phyloP scores from a whole-genome alignment of 202 grass and related monocot genomes.

The Setaria italica region DNA sequence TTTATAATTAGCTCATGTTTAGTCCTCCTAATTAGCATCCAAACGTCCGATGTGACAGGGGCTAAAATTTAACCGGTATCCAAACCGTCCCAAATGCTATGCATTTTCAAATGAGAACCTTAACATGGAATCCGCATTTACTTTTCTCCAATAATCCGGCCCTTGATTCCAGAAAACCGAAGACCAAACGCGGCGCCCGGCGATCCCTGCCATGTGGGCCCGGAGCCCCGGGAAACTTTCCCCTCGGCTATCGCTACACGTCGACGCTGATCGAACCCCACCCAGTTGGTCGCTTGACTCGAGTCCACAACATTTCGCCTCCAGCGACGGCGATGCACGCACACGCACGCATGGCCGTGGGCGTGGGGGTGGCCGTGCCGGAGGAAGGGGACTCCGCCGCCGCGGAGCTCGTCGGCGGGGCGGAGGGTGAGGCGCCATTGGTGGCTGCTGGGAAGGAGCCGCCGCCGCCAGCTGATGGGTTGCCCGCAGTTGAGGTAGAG shows the following conservation, averaged over 20 bases:
- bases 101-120: no score
- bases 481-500: background rate
- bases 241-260: background rate
- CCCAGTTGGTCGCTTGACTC: background rate
- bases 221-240: background rate
- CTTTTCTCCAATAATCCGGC: no score
- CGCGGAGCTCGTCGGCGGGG: background rate
- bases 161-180: no score
- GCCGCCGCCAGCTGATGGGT: background rate
- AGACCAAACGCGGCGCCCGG: background rate
- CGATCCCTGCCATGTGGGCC: background rate
- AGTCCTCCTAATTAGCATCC: no score
- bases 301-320: slow-evolving; percentile 26
- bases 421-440: slow-evolving; percentile 7
- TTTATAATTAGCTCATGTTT: no score
- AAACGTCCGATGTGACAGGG: no score
- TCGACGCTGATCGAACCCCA: background rate
- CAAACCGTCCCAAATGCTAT: no score
- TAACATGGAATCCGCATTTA: no score
- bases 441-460: slow-evolving; percentile 37
- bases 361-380: background rate
- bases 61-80: no score
- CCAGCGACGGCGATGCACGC: background rate
- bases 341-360: slow-evolving; percentile 5
- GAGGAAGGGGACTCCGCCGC: background rate